Base-by-base conservation (phyloP, 768 basidiomycete species). In the Pleurotus tuber-regium region DNA sequence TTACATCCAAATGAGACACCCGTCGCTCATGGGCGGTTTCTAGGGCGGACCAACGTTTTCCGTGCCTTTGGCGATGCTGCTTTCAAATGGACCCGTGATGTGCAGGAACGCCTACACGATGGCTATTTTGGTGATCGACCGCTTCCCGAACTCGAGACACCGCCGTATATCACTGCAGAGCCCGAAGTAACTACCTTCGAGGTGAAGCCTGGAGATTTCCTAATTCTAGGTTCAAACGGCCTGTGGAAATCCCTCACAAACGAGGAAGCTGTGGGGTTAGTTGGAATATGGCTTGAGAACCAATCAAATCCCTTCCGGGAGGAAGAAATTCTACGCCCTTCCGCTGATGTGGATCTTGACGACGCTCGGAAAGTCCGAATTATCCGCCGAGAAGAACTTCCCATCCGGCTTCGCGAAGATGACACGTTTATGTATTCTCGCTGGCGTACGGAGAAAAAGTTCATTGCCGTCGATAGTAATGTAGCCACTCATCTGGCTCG, bases 231-330 rank as follows among this genome's bases (percentile, higher is more conserved):
- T 0, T 74, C 75, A 1, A 72, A 74, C 54, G 82, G 80, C 4
- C 63, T 84, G 6, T 82, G 75, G 71, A 77, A 84, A 38, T 70
- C 70, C 41, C 65, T 84, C 49, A 74, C 75, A 23, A 77, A 73
- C 61, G 73, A 79, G 53, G 81, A 83, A 57, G 76, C 73, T 2
- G 78, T 82, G 33, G 78, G 76, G 0, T 69, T 83, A 16, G 73
- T 81, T 16, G 81, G 77, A 4, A 59, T 66, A 23, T 79, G 77
- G 71, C 61, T 78, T 18, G 61, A 73, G n/a, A 58, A 60, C 8
- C 40, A 29, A 30, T 18, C n/a, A 24, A 30, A 48, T 35, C 46
- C 46, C 7, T 44, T 40, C 18, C 18, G 19, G 7, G 12, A 12
- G 18, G 36, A 43, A 23, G 4, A 18, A 12, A 42, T 24, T 18